These are phyloP conservation scores for Capsella rubella DNA, from an alignment of 441 rosid genomes.

Conservation along the genomic window DNA sequence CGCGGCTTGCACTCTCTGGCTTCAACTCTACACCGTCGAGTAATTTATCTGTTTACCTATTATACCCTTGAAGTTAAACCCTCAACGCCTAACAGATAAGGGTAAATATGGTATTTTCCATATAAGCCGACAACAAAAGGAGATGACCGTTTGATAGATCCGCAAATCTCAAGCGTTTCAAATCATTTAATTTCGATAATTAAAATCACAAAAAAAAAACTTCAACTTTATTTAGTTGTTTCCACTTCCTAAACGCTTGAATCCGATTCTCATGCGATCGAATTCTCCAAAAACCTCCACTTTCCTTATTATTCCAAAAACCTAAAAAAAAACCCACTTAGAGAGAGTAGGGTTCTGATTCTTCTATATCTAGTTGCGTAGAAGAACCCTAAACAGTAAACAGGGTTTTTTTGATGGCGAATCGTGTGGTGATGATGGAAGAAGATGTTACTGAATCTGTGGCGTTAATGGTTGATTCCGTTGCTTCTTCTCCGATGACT, in stretches of 20 bases:
- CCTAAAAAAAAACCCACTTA: slow-evolving; percentile 16
- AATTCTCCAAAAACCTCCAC: slow-evolving; percentile 28
- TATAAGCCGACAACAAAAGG: slow-evolving; percentile 44
- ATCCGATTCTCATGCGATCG: slow-evolving; percentile 40
- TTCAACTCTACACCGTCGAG: neutral
- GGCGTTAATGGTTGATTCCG: slow-evolving; percentile 31
- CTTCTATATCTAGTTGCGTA: slow-evolving; percentile 14
- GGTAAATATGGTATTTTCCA: slow-evolving; percentile 42
- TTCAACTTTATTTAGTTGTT: neutral
- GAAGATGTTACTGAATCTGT: slow-evolving; percentile 32
- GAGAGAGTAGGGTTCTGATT: slow-evolving; percentile 22
- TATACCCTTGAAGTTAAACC: neutral
- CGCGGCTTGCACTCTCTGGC: slow-evolving; percentile 22
- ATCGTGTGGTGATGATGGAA: slow-evolving; percentile 49
- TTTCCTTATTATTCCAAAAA: slow-evolving; percentile 12
- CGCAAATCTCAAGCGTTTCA: slow-evolving; percentile 54
- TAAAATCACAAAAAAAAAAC: slow-evolving; percentile 10
- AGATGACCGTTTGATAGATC: slow-evolving; percentile 71
- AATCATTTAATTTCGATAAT: slow-evolving; percentile 32
- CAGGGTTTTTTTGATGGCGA: slow-evolving; percentile 40
- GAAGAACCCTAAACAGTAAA: slow-evolving; percentile 5
- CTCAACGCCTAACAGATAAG: neutral
- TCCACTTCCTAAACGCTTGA: slow-evolving; percentile 13
- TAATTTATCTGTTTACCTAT: neutral
- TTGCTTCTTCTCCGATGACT: slow-evolving; percentile 27